Evolutionary conservation across 768 basidiomycete genomes (phyloP), one percentile per base, ranked within the genome.

Genomic region (Pisolithus marmoratus): DNA sequence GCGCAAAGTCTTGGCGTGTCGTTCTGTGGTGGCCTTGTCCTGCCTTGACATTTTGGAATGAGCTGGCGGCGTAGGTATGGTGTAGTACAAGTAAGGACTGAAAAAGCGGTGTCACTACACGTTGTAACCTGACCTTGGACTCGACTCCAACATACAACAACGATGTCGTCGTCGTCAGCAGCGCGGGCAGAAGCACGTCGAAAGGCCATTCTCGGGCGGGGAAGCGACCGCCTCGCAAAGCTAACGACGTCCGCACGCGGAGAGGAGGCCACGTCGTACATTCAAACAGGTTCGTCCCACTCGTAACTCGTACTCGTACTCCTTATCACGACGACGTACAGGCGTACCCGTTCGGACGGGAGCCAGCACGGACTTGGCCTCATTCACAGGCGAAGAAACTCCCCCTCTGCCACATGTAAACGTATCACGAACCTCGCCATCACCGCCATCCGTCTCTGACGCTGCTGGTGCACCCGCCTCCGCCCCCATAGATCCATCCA

Each of bases 21-120:
- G 73, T 53, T 95, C 94, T 4, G 87, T 89, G 0, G 87, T 93
- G 0, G 87, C 81, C 63, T 89, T 93, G 74, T 95, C 93, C 73
- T 87, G 86, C 51, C 70, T 72, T 40, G 74, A 60, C 65, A 75
- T 74, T 57, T n/a, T 23, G 49, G 41, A 38, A 27, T 38, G 29
- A 29, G 8, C 29, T 9, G 29, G 29, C 29, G 11, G 29, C 2
- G 29, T 29, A 29, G 8, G n/a, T n/a, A n/a, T n/a, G 1, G 29
- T 11, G 29, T 29, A 26, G 29, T 29, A 29, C 27, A 8, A 29
- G 31, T 34, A 12, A 34, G 34, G 14, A 34, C 34, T 14, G 34
- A 34, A 34, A 34, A 34, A 34, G 34, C 34, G 12, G 34, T 34
- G 34, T 34, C 14, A 34, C n/a, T n/a, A n/a, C 34, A 34, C 34